Percentiles rank a stretch among this genome's conserved stretches.
phyloP scores from a whole-genome alignment of 805 yeast species.

The Yarrowia keelungensis region DNA sequence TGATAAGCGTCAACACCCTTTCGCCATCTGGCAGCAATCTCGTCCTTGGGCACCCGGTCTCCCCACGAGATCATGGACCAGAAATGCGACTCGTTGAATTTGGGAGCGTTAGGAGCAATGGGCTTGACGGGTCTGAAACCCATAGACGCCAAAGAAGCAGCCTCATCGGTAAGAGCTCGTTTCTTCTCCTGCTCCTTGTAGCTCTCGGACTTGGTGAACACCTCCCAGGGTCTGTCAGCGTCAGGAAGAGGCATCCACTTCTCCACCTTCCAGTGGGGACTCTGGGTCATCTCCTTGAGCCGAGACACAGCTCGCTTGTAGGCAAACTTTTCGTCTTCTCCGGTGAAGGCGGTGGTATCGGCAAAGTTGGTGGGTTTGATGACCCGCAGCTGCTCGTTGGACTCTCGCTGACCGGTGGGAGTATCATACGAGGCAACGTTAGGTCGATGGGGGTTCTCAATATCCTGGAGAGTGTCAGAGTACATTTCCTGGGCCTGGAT shows the following conservation, averaged over 20 bases:
- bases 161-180: conserved; percentile 6
- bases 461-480: conserved; percentile 65
- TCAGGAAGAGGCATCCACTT: conserved; percentile 64
- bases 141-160: conserved; percentile 28
- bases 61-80: conserved; percentile 77
- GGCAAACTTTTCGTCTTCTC: conserved; percentile 79
- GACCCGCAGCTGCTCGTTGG: conserved; percentile 6
- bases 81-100: conserved; percentile 58
- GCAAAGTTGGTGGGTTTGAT: conserved; percentile 46
- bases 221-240: conserved; percentile 67
- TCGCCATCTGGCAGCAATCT: conserved; percentile 62
- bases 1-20: conserved; percentile 12
- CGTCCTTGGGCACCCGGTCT: conserved; percentile 59
- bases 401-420: conserved; percentile 30
- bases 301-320: conserved; percentile 73
- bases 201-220: conserved; percentile 39
- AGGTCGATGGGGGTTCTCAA: conserved; percentile 71
- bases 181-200: conserved; percentile 39
- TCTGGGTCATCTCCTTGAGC: conserved; percentile 64
- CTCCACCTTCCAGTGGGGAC: conserved; percentile 57
- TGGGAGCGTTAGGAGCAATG: conserved; percentile 50
- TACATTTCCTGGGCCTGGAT: conserved; percentile 69
- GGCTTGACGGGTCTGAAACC: conserved; percentile 20
- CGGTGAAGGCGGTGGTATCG: conserved; percentile 62
- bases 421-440: conserved; percentile 62